Conservation (phyloP, 306 rosid species). For the Phaseolus lunatus region DNA sequence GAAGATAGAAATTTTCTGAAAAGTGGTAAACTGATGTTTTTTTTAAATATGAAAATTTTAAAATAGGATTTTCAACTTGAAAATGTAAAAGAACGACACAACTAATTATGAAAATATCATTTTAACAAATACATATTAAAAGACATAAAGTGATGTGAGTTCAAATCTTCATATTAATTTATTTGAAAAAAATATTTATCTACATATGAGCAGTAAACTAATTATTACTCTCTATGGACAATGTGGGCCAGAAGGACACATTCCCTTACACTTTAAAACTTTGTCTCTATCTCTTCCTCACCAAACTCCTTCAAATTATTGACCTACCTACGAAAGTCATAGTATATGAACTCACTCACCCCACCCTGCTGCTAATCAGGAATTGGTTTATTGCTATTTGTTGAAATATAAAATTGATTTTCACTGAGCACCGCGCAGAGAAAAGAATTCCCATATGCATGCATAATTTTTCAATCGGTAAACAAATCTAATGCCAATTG, state of each 20-base stretch:
- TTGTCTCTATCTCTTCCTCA: conserved; percentile 5
- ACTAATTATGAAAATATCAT: too few relatives aligned
- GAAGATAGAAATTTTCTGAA: too few relatives aligned
- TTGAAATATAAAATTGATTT: conserved; percentile 11
- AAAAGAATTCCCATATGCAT: not conserved
- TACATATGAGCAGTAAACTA: too few relatives aligned
- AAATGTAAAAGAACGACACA: too few relatives aligned
- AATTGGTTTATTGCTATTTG: not conserved
- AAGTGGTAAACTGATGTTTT: too few relatives aligned
- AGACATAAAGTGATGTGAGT: too few relatives aligned
- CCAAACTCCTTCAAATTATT: conserved; percentile 44
- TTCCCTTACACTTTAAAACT: not conserved
- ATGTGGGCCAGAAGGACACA: conserved; percentile 1
- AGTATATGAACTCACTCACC: not conserved
- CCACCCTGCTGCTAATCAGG: not conserved
- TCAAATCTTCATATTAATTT: too few relatives aligned
- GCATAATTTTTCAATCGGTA: not conserved
- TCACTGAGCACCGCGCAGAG: conserved; percentile 1
- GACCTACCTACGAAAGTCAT: conserved; percentile 23
- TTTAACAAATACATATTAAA: too few relatives aligned
- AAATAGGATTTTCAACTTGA: too few relatives aligned
- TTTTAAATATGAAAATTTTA: too few relatives aligned
- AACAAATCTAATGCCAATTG: not conserved
- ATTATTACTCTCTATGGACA: not conserved
- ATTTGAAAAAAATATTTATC: too few relatives aligned